These are phyloP conservation scores for Margaritispora aquatica DNA, from an alignment of 495 filamentous ascomycete species.

Conservation along the genomic window DNA sequence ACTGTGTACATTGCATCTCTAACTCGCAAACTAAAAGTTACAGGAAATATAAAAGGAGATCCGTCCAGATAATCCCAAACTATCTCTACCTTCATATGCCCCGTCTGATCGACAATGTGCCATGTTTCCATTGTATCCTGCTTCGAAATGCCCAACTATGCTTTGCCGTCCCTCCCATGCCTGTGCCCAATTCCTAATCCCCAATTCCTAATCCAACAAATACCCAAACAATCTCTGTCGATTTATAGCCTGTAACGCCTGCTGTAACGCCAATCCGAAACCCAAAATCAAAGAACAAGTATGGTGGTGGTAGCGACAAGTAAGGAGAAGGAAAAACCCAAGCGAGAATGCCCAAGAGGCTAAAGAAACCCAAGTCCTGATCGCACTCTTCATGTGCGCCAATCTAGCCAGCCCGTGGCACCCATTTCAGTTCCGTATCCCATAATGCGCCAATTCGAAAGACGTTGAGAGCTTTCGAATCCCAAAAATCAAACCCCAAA, in stretches of 20 bases:
- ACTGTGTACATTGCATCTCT: background rate
- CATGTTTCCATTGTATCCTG: background rate
- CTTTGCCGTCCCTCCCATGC: background rate
- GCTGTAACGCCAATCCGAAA: background rate
- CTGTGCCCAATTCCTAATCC: no score
- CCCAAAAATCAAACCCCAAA: background rate
- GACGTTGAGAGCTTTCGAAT: no score
- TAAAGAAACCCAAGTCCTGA: background rate
- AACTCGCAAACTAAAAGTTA: background rate
- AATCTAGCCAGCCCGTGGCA: background rate
- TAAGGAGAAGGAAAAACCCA: constrained; percentile 18
- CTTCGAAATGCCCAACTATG: constrained; percentile 1
- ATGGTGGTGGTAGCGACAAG: constrained; percentile 7
- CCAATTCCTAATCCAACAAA: background rate
- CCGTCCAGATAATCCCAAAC: background rate
- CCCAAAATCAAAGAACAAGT: background rate
- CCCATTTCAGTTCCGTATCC: no score
- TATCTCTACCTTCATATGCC: background rate
- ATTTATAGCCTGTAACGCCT: no score
- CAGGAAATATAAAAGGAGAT: background rate
- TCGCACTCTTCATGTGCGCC: background rate
- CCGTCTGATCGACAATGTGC: background rate
- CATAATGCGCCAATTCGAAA: no score
- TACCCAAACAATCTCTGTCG: background rate
- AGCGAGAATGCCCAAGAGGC: constrained; percentile 16